These are phyloP conservation scores for Lantana camara DNA, from an alignment of 257 asterid genomes.

Conservation along the genomic window DNA sequence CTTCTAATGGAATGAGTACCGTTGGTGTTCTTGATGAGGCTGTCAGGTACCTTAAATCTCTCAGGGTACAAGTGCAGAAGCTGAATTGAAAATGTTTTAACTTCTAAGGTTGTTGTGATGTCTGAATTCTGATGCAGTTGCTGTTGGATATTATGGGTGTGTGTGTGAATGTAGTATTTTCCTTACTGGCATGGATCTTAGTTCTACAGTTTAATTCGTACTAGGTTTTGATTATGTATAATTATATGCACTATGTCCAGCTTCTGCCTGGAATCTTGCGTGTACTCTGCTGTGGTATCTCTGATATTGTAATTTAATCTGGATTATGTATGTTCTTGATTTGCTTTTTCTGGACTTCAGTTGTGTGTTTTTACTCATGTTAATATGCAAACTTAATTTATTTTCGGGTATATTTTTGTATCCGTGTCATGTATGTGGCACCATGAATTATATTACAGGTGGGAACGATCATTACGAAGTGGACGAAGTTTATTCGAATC, in stretches of 20 bases:
- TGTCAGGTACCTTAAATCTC: slow-evolving; percentile 76
- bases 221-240: neutral
- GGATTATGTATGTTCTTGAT: too few species aligned
- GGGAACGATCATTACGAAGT: too few species aligned
- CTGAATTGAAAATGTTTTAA: slow-evolving; percentile 31
- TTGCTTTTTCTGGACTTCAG: too few species aligned
- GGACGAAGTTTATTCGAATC: too few species aligned
- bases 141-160: neutral
- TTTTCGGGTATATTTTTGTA: too few species aligned
- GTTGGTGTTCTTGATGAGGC: slow-evolving; percentile 84
- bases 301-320: too few species aligned
- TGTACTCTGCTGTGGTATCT: neutral
- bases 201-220: neutral
- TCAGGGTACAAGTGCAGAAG: slow-evolving; percentile 73
- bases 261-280: slow-evolving; percentile 4
- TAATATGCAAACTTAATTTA: too few species aligned
- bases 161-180: slow-evolving; percentile 3
- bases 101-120: neutral
- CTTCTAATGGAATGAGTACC: slow-evolving; percentile 60
- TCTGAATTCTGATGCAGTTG: neutral
- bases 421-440: too few species aligned
- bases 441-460: too few species aligned
- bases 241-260: slow-evolving; percentile 1
- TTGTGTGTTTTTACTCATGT: too few species aligned
- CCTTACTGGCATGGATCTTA: neutral